These are phyloP conservation scores for Hyphopichia buzzinii DNA, from an alignment of 1,139 yeast species.

Conservation along the genomic window DNA sequence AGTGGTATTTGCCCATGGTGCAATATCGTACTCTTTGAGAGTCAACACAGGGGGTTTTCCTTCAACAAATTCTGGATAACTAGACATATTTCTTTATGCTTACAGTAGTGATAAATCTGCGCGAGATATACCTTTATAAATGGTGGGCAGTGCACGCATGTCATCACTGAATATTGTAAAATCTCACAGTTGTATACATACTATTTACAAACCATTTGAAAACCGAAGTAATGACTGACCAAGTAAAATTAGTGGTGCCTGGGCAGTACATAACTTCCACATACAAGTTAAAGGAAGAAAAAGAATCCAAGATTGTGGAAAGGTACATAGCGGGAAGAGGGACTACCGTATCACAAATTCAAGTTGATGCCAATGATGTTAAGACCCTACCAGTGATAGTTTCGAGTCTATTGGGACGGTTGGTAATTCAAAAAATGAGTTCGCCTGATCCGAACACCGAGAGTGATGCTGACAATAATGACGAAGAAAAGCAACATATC, in stretches of 20 bases:
- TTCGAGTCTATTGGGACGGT: conserved; percentile 67
- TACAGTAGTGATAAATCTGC: too few relatives aligned
- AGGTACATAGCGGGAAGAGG: conserved; percentile 39
- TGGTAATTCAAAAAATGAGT: conserved; percentile 28
- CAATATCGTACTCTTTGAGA: conserved; percentile 47
- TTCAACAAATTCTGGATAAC: conserved; percentile 44
- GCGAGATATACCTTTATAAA: too few relatives aligned
- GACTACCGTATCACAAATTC: conserved; percentile 32
- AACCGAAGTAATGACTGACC: too few relatives aligned
- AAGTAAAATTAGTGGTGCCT: conserved; percentile 73
- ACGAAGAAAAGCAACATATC: conserved; percentile 7
- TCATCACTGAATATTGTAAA: too few relatives aligned
- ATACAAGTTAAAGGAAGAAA: conserved; percentile 23
- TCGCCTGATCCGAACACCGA: conserved; percentile 15
- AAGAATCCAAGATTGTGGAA: conserved; percentile 13
- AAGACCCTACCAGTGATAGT: conserved; percentile 49
- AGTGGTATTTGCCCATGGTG: conserved; percentile 51
- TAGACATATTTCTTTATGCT: conserved; percentile 18
- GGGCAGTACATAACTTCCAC: conserved; percentile 61
- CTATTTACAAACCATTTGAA: too few relatives aligned
- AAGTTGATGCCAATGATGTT: conserved; percentile 14
- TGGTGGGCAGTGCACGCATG: too few relatives aligned
- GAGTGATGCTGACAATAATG: conserved; percentile 13
- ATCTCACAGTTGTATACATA: too few relatives aligned
- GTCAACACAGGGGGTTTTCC: conserved; percentile 49